A percentile compares a stretch with the other conserved stretches of the same genome.
Conservation (phyloP, 1,284 basidiomycete species). For the Cutaneotrichosporon mucoides region DNA sequence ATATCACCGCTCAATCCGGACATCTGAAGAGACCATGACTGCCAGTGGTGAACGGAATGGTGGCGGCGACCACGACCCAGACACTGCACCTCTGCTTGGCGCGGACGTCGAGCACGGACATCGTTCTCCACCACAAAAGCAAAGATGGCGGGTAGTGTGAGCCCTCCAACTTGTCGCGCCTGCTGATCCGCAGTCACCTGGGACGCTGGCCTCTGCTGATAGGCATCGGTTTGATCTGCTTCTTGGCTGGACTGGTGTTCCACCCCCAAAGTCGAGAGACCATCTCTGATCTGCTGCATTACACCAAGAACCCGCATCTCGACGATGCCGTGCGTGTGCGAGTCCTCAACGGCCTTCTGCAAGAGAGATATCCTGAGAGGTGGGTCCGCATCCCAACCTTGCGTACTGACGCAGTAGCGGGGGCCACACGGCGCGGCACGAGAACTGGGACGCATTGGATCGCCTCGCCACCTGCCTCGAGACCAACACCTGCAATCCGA, state of each 20-base stretch:
- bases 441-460: conserved; percentile 7
- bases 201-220: background rate
- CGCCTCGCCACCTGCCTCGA: conserved; percentile 21
- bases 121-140: background rate
- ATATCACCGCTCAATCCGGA: too few relatives aligned
- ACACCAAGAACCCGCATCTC: background rate
- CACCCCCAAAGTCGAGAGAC: too few relatives aligned
- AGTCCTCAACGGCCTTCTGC: conserved; percentile 10
- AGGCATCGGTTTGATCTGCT: background rate
- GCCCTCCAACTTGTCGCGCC: too few relatives aligned
- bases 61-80: background rate
- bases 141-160: too few relatives aligned
- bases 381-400: background rate
- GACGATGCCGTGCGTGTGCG: conserved; percentile 1
- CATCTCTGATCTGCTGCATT: background rate
- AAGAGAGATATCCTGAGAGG: conserved; percentile 10
- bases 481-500: conserved; percentile 13
- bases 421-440: background rate
- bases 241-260: background rate
- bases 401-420: too few relatives aligned
- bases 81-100: background rate
- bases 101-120: background rate
- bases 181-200: background rate
- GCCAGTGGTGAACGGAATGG: too few relatives aligned
- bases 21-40: too few relatives aligned